Conservation (phyloP, 495 filamentous ascomycete species). For the Penicillium coffeae region DNA sequence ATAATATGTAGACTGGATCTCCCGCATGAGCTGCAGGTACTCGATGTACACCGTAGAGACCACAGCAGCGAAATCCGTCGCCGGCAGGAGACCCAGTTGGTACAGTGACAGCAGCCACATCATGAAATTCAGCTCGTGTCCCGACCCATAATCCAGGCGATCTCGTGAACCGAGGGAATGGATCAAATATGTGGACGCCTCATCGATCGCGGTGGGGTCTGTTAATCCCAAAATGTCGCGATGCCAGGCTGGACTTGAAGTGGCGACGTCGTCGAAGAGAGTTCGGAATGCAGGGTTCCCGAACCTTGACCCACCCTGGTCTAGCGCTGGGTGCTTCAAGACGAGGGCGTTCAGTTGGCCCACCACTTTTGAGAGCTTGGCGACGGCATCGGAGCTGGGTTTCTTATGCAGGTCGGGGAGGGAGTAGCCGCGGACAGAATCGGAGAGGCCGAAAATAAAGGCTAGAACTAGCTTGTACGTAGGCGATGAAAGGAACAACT, state of each 20-base stretch:
- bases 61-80: slow-evolving; percentile 63
- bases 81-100: slow-evolving; percentile 64
- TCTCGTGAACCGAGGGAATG: slow-evolving; percentile 80
- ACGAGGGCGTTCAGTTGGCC: slow-evolving; percentile 61
- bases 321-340: slow-evolving; percentile 66
- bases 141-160: slow-evolving; percentile 95
- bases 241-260: slow-evolving; percentile 41
- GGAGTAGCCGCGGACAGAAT: slow-evolving; percentile 73
- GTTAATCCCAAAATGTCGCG: slow-evolving; percentile 46
- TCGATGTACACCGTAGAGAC: slow-evolving; percentile 73
- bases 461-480: slow-evolving; percentile 73
- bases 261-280: slow-evolving; percentile 71
- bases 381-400: slow-evolving; percentile 53
- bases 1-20: slow-evolving; percentile 84
- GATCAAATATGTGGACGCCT: slow-evolving; percentile 74
- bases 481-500: slow-evolving; percentile 72
- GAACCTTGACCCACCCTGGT: slow-evolving; percentile 84
- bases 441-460: slow-evolving; percentile 83
- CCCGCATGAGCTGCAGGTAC: slow-evolving; percentile 77
- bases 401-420: slow-evolving; percentile 59
- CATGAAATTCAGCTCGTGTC: slow-evolving; percentile 94
- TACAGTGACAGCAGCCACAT: slow-evolving; percentile 90
- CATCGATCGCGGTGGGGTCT: slow-evolving; percentile 55
- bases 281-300: slow-evolving; percentile 87
- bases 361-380: slow-evolving; percentile 66